Conservation (phyloP, 805 yeast genomes). For the Saturnispora besseyi region DNA sequence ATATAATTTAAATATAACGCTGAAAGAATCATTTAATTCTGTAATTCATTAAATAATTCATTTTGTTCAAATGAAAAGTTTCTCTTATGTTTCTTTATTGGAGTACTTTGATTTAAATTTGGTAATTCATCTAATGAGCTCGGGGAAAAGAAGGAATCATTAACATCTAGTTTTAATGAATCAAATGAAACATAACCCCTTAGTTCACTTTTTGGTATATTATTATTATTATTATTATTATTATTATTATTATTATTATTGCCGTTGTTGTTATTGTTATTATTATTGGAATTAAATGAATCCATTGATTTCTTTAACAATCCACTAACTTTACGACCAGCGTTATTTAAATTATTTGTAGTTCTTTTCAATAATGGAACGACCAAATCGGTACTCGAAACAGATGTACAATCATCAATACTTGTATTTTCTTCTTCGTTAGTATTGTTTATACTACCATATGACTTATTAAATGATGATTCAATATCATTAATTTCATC, state of each 20-base stretch:
- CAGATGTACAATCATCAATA: not conserved
- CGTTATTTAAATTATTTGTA: slow-evolving; percentile 20
- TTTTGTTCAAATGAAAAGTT: slow-evolving; percentile 45
- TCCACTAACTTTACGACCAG: slow-evolving; percentile 23
- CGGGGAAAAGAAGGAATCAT: not conserved
- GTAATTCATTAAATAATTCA: slow-evolving; percentile 39
- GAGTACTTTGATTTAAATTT: not conserved
- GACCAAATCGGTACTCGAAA: slow-evolving; percentile 15
- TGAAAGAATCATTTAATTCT: slow-evolving; percentile 7
- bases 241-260: not conserved
- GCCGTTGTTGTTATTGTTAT: not conserved
- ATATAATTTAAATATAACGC: no score
- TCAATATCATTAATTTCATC: slow-evolving; percentile 1
- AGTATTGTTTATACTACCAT: not conserved
- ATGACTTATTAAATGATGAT: not conserved
- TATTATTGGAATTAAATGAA: slow-evolving; percentile 10
- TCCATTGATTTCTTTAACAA: slow-evolving; percentile 21
- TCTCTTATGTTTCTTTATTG: slow-evolving; percentile 20
- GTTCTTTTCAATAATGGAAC: slow-evolving; percentile 21
- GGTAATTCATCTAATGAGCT: not conserved
- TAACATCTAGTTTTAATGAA: slow-evolving; percentile 22
- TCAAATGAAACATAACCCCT: slow-evolving; percentile 34
- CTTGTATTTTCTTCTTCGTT: not conserved
- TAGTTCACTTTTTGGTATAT: slow-evolving; percentile 9
- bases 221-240: not conserved